These are phyloP conservation scores for Gossypium turneri DNA, from an alignment of 345 rosid species.

Conservation along the genomic window DNA sequence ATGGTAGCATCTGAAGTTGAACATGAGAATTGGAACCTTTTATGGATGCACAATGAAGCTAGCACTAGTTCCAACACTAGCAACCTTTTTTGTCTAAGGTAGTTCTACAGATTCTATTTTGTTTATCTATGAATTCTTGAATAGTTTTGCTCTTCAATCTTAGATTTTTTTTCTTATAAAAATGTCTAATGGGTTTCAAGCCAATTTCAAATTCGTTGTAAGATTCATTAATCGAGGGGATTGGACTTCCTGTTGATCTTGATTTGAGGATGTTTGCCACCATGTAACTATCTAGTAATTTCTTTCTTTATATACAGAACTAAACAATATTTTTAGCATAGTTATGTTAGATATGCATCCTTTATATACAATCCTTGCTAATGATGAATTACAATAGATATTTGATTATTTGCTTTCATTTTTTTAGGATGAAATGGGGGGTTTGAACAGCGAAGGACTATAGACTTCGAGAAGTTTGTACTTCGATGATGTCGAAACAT, in stretches of 20 bases:
- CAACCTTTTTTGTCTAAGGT: neutral
- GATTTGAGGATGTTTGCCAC: conserved; percentile 28
- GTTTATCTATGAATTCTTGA: neutral
- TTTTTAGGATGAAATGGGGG: too few relatives aligned
- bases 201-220: conserved; percentile 12
- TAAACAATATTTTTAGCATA: too few relatives aligned
- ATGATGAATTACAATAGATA: too few relatives aligned
- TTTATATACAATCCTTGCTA: too few relatives aligned
- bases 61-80: neutral
- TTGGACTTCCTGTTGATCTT: conserved; percentile 39
- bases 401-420: too few relatives aligned
- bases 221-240: conserved; percentile 30
- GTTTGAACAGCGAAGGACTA: too few relatives aligned
- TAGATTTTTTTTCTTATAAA: neutral
- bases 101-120: neutral
- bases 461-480: too few relatives aligned
- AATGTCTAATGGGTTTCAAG: conserved; percentile 8
- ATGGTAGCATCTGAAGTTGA: neutral
- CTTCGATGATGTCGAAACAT: too few relatives aligned
- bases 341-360: too few relatives aligned
- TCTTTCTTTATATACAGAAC: too few relatives aligned
- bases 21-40: neutral
- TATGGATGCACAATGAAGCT: neutral
- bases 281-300: neutral
- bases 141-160: neutral